Percentiles rank a stretch among this genome's conserved stretches.
Evolutionary conservation across 768 basidiomycete genomes (phyloP).

Genomic region (Clavulina sp.): DNA sequence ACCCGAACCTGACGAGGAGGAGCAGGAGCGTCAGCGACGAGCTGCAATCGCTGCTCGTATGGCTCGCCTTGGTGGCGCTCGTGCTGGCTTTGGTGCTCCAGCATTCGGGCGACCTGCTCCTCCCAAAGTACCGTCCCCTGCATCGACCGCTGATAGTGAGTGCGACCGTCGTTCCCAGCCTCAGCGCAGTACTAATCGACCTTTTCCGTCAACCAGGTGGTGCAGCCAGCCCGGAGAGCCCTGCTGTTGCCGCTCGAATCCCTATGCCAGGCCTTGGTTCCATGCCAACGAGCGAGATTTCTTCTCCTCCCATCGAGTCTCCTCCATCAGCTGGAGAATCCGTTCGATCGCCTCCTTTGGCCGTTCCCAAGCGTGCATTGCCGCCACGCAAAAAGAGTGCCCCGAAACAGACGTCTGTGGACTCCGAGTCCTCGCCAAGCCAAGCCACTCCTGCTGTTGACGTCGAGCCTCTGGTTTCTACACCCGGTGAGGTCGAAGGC

Average conservation of each 20-base stretch:
- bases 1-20: slow-evolving; percentile 29
- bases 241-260: not conserved
- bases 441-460: not conserved
- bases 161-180: not conserved
- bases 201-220: not conserved
- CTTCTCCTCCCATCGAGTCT: no score
- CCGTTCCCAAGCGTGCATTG: not conserved
- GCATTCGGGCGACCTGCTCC: slow-evolving; percentile 39
- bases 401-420: not conserved
- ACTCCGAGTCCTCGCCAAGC: not conserved
- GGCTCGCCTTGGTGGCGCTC: slow-evolving; percentile 78
- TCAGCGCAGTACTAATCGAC: not conserved
- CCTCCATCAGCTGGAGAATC: no score
- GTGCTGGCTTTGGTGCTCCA: slow-evolving; percentile 64
- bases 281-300: no score
- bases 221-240: slow-evolving; percentile 2
- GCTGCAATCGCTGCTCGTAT: slow-evolving; percentile 83
- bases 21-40: slow-evolving; percentile 57
- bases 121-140: no score
- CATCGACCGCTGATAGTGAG: slow-evolving; percentile 6
- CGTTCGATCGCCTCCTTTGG: not conserved
- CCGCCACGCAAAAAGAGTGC: not conserved
- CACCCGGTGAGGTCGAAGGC: no score
- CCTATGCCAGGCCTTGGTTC: no score
- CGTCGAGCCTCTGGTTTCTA: not conserved